Evolutionary conservation across 129 eudicot genomes (phyloP).

Genomic region (Artemisia annua): DNA sequence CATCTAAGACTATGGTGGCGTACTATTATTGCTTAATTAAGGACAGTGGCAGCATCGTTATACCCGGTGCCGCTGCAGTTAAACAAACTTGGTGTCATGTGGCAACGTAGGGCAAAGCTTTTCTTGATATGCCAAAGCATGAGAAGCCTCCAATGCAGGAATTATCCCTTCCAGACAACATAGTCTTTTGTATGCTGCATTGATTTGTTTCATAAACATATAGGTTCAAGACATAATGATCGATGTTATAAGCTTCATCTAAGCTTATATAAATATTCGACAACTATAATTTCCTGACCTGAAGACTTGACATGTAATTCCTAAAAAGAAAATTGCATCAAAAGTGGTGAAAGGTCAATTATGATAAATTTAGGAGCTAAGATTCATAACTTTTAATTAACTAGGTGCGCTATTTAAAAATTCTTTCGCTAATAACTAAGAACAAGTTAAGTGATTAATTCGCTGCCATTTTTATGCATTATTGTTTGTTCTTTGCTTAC

Average conservation of each 20-base stretch:
- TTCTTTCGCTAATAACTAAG: background rate
- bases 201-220: background rate
- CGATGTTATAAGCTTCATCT: no score
- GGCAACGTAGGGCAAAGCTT: slow-evolving; percentile 54
- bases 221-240: background rate
- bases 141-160: slow-evolving; percentile 62
- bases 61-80: slow-evolving; percentile 60
- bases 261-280: no score
- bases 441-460: background rate
- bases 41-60: slow-evolving; percentile 41
- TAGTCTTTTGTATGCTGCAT: slow-evolving; percentile 53
- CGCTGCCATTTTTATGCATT: background rate
- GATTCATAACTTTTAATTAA: no score
- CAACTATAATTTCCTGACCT: no score
- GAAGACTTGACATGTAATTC: no score
- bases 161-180: slow-evolving; percentile 60
- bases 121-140: slow-evolving; percentile 58
- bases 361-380: no score
- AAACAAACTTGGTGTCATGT: slow-evolving; percentile 50
- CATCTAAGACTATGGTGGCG: no score
- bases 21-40: background rate
- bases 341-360: no score
- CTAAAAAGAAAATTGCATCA: no score
- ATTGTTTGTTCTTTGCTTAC: slow-evolving; percentile 27
- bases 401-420: no score